Evolutionary conservation across 495 filamentous ascomycete species (phyloP).

Genomic region (Oleoguttula mirabilis): DNA sequence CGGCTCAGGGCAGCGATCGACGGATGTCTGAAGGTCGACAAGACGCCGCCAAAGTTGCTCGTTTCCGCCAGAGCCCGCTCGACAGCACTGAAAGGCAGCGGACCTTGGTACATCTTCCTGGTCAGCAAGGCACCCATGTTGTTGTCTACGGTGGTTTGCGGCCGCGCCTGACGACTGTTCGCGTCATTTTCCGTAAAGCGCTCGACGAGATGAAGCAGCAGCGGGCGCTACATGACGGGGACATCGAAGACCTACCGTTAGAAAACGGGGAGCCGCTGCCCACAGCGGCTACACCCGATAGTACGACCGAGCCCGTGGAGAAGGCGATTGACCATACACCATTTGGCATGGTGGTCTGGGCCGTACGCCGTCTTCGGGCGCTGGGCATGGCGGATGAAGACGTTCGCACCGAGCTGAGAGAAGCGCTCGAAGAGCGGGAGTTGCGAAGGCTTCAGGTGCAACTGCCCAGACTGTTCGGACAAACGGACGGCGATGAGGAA

Average conservation of each 20-base stretch:
- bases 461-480: no score
- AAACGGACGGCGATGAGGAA: no score
- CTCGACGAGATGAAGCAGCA: slow-evolving; percentile 7
- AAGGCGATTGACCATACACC: no score
- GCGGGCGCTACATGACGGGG: not conserved
- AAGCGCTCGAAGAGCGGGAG: not conserved
- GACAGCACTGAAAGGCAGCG: not conserved
- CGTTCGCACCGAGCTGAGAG: not conserved
- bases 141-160: slow-evolving; percentile 15
- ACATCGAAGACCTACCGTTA: not conserved
- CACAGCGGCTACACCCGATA: not conserved
- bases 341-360: slow-evolving; percentile 1
- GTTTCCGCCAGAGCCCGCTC: not conserved
- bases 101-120: not conserved
- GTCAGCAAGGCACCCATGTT: not conserved
- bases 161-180: slow-evolving; percentile 19
- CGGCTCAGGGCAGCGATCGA: slow-evolving; percentile 11
- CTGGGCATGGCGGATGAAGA: slow-evolving; percentile 4
- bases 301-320: not conserved
- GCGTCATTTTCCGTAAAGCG: slow-evolving; percentile 17
- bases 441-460: no score
- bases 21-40: no score
- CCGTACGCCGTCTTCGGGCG: not conserved
- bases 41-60: not conserved
- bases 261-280: not conserved